Evolutionary conservation across 306 rosid genomes (phyloP), one percentile per base, ranked within the genome.

Genomic region (Prosopis cineraria): DNA sequence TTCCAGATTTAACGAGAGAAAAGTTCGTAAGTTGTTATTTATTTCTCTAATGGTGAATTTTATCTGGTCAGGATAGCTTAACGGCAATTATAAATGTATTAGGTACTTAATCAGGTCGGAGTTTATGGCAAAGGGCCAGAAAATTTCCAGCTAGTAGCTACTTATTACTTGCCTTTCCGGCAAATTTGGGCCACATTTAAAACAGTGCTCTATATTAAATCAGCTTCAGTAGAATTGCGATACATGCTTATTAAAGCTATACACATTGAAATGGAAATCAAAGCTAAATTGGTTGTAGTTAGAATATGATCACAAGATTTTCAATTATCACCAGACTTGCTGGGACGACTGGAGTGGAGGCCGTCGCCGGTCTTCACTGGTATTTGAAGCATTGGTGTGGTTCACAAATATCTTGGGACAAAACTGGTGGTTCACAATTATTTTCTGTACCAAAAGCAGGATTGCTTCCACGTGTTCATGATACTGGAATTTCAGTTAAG

Each of bases 331-430:
- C 59, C 45, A 93, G 97, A 65, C 90, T 91, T 73, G 68, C 76
- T 48, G 98, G 98, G 78, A 70, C 85, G 69, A 90, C 92, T 6
- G 98, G 96, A 33, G 98, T 93, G 83, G 98, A 93, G 60, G 86
- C 90, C 80, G 84, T 85, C 60, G 86, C 92, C 48, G 98, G 93
- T 80, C 85, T 93, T 64, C 93, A 91, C 78, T 91, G 98, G 96
- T 93, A 91, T 70, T 65, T 93, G 80, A 93, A 93, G 86, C 60
- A 88, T 67, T 84, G 79, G 90, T 93, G 96, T 53, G 90, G 92
- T 72, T 84, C 89, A 56, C 98, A 93, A 82, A 82, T 91, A 78
- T 93, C 96, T 27, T 93, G 98, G 98, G 96, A 93, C 67, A 93
- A 91, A 84, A 93, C 98, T 8, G 98, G 97, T 43, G 97, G 92